Evolutionary conservation across 2,329 filamentous ascomycete genomes (phyloP).

Genomic region (Aureobasidium uvarum): DNA sequence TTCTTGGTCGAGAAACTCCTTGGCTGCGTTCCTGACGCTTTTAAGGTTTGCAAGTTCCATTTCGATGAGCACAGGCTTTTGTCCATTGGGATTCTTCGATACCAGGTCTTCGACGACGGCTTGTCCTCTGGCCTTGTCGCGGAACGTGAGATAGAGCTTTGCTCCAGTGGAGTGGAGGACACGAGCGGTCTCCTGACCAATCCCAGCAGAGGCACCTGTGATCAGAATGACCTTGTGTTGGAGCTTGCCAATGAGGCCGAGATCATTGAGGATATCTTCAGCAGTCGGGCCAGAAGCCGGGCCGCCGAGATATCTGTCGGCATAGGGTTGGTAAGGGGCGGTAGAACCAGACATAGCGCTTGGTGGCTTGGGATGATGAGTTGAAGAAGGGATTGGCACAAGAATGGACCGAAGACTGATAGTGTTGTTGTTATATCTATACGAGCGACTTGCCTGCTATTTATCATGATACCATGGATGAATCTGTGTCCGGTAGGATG

Average conservation of each 20-base stretch:
- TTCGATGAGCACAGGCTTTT: conserved; percentile 50
- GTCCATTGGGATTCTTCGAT: conserved; percentile 26
- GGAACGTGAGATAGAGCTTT: conserved; percentile 46
- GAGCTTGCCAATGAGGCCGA: conserved; percentile 38
- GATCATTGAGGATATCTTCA: conserved; percentile 34
- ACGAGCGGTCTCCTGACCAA: conserved; percentile 48
- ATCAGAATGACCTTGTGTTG: conserved; percentile 43
- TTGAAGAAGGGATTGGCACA: too few relatives aligned
- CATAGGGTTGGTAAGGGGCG: conserved; percentile 35
- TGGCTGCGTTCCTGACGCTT: conserved; percentile 38
- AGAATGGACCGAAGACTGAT: background rate
- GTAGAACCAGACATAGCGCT: conserved; percentile 31
- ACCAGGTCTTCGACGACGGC: conserved; percentile 36
- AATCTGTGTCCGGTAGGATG: background rate
- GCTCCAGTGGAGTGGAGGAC: conserved; percentile 50
- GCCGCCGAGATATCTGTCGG: conserved; percentile 28
- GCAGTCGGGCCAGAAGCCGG: conserved; percentile 37
- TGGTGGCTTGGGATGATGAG: too few relatives aligned
- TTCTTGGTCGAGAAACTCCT: conserved; percentile 39
- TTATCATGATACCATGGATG: too few relatives aligned
- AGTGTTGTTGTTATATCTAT: background rate
- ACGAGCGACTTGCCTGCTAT: too few relatives aligned
- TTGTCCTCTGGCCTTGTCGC: conserved; percentile 45
- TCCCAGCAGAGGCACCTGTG: conserved; percentile 47
- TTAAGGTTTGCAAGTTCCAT: conserved; percentile 36